These are phyloP conservation scores for Penstemon barbatus DNA, from an alignment of 257 asterid genomes.

Conservation along the genomic window DNA sequence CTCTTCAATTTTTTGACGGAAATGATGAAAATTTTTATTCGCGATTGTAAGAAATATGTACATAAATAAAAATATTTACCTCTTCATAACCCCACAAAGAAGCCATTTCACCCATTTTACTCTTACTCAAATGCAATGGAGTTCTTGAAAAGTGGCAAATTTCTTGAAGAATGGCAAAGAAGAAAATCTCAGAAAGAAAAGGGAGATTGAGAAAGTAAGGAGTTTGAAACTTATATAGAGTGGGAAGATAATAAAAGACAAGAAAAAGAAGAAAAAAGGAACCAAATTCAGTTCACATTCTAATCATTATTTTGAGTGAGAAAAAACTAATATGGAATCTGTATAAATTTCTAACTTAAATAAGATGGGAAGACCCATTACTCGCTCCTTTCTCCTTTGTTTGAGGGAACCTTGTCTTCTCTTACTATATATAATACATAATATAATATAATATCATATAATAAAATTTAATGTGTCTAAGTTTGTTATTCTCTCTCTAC, in stretches of 20 bases:
- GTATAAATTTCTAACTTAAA: constrained; percentile 33
- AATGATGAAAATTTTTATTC: too few species aligned
- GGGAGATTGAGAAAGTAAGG: constrained; percentile 29
- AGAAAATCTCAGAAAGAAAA: constrained; percentile 33
- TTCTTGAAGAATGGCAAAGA: constrained; percentile 8
- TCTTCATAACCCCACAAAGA: constrained; percentile 61
- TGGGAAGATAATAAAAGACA: constrained; percentile 29
- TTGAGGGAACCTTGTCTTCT: constrained; percentile 39
- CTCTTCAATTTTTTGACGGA: too few species aligned
- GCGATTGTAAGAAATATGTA: too few species aligned
- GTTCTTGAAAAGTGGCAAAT: constrained; percentile 2
- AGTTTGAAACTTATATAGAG: constrained; percentile 50
- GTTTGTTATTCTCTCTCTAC: constrained; percentile 14
- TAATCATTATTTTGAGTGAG: constrained; percentile 23
- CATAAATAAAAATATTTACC: constrained; percentile 34
- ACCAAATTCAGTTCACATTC: constrained; percentile 36
- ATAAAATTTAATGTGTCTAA: neutral
- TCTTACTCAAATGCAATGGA: neutral
- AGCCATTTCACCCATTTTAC: constrained; percentile 57
- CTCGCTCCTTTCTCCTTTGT: constrained; percentile 16
- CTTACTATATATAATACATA: constrained; percentile 29
- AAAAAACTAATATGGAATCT: constrained; percentile 41
- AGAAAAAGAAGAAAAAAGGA: constrained; percentile 28
- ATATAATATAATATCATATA: neutral
- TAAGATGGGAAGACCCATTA: constrained; percentile 22